Base-by-base conservation (phyloP, 371 early-diverging fungal species). In the Syncephalastrum racemosum region DNA sequence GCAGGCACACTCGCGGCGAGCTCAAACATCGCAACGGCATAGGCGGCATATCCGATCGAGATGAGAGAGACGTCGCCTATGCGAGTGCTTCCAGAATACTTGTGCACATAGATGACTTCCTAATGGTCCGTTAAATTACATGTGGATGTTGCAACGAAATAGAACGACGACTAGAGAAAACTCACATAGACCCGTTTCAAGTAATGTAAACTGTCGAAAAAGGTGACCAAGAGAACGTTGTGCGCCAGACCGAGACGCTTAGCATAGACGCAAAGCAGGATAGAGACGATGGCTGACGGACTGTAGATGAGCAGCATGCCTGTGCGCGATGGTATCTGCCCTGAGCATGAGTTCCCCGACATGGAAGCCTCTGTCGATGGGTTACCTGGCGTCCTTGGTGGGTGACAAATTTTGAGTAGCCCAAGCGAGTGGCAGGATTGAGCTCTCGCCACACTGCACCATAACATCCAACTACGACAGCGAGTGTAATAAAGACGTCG, bases 291-390 rank as follows among this genome's bases (percentile, higher is more conserved):
- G 8, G 59, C 24, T 0, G 75, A 50, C 3, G 77, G 73, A 0
- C 39, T 13, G 48, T 76, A 76, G 39, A 70, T 73, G 2, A 76
- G 1, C 2, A 76, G 58, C 77, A 76, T 76, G 3, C 77, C 77
- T 8, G 36, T 14, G 3, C 50, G 40, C 7, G 73, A 72, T 18
- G 66, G 45, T n/a, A 76, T 25, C 76, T 76, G 19, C 0, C 18
- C 19, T n/a, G 15, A 48, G 39, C 3, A 4, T 18, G 12, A 46
- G 22, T 44, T 27, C 22, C 45, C 54, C 6, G 27, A 7, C 7
- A 50, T 13, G 6, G 14, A 20, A 1, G 36, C 10, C 13, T 25
- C 8, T 2, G 22, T 4, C n/a, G 22, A 12, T 42, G 4, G 4
- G 15, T 5, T 62, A 53, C 63, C 40, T 53, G 22, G 47, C 10